phyloP scores from a whole-genome alignment of 352 stramenopile species.

The Phytophthora hibernalis region DNA sequence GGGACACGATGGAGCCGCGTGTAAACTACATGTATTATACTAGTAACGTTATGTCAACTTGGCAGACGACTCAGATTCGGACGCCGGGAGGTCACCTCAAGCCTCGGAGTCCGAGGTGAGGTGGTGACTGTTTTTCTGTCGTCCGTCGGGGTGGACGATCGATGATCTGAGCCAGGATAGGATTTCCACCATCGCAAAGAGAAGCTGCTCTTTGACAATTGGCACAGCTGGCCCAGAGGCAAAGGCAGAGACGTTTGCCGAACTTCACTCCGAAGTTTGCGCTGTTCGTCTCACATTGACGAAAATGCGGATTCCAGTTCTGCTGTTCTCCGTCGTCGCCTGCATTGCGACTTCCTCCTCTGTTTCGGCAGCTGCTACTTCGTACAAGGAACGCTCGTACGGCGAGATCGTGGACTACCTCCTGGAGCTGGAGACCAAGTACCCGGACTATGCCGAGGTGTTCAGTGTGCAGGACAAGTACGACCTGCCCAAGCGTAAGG shows the following conservation, averaged over 20 bases:
- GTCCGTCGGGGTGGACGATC: constrained; percentile 15
- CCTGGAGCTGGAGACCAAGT: constrained; percentile 56
- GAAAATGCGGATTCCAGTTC: constrained; percentile 19
- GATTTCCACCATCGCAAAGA: constrained; percentile 4
- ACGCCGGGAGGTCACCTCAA: too few species aligned
- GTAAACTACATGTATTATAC: too few species aligned
- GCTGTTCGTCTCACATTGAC: background rate
- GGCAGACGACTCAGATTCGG: background rate
- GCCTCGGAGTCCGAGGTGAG: too few species aligned
- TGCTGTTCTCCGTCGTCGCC: constrained; percentile 1
- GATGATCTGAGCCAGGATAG: constrained; percentile 10
- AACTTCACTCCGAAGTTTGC: constrained; percentile 10
- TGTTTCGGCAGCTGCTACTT: constrained; percentile 11
- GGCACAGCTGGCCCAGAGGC: constrained; percentile 6
- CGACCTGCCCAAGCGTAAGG: constrained; percentile 52
- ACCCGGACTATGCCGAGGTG: constrained; percentile 75
- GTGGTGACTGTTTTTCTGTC: too few species aligned
- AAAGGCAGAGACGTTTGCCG: background rate
- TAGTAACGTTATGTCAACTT: too few species aligned
- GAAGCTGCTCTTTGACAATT: background rate
- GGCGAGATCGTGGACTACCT: constrained; percentile 75
- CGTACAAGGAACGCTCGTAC: constrained; percentile 71
- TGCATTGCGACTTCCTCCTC: constrained; percentile 1
- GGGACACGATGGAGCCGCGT: too few species aligned
- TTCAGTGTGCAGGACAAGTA: constrained; percentile 87